phyloP scores from a whole-genome alignment of 2,329 filamentous ascomycete species.

The Diaporthe ampelina region DNA sequence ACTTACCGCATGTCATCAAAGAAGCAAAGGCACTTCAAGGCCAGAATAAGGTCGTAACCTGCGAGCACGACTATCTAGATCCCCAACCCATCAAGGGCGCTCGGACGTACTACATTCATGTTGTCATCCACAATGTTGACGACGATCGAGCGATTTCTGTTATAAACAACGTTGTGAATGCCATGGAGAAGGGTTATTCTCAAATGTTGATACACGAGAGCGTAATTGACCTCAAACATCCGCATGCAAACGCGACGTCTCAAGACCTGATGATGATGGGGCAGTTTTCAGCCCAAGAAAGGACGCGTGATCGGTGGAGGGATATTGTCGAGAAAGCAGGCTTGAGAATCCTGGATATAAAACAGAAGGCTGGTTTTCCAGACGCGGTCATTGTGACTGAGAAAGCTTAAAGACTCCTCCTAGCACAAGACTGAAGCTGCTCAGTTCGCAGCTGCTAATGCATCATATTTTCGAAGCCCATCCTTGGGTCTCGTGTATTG shows the following conservation, averaged over 20 bases:
- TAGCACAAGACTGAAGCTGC: too few relatives aligned
- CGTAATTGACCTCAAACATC: background rate
- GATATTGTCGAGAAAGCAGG: background rate
- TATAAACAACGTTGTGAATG: background rate
- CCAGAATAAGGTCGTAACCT: too few relatives aligned
- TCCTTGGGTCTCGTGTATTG: too few relatives aligned
- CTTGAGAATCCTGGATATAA: background rate
- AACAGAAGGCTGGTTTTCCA: background rate
- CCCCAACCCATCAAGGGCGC: background rate
- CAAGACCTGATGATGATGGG: background rate
- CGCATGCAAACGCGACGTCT: background rate
- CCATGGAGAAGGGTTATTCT: background rate
- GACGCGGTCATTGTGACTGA: background rate
- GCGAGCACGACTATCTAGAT: too few relatives aligned
- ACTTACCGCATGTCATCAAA: too few relatives aligned
- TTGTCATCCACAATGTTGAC: background rate
- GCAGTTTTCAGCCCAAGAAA: background rate
- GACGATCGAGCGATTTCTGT: background rate
- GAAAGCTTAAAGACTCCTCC: background rate
- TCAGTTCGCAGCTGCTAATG: too few relatives aligned
- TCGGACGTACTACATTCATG: background rate
- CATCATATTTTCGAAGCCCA: too few relatives aligned
- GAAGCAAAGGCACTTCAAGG: too few relatives aligned
- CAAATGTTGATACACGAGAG: background rate
- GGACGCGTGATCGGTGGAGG: background rate